Evolutionary conservation across 257 asterid genomes (phyloP), one percentile per base, ranked within the genome.

Genomic region (Ligustrum vulgare): DNA sequence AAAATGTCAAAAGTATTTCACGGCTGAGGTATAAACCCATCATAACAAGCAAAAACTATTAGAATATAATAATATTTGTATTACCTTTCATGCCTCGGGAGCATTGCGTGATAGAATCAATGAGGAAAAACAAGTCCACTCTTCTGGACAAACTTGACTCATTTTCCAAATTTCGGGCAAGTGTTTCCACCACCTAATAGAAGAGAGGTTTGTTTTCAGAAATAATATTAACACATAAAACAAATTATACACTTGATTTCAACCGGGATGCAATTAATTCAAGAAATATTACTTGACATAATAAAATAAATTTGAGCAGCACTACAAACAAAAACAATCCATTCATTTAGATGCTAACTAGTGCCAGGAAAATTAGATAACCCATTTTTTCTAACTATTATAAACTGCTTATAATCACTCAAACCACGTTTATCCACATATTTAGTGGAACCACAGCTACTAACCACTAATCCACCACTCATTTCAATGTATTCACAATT

Each of bases 41-140:
- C 34, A 22, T 60, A 25, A 60, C 77, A 67, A 51, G 62, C 20
- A 20, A 58, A 58, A 58, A 58, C 18, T 25, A 37, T 32, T 73
- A 78, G 60, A 81, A 78, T 8, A 77, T 8, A 23, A 64, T 18
- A 25, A 62, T 36, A 67, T 31, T 22, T 4, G 31, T 23, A 54
- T 41, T 81, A 92, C 97, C 96, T 92, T 89, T 94, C 85, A 90
- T 80, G 75, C 90, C 84, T 75, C 87, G 83, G 20, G 97, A 91
- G 70, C 84, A 89, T 84, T 91, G 97, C 6, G 91, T 83, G 75
- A 94, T 89, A 69, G 97, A 94, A 76, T 94, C 98, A 65, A 94
- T 93, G 66, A 94, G 97, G 84, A 94, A 94, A 83, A 93, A 91
- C 77, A 94, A 82, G 83, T 94, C 96, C 60, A 94, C 91, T 76